Conservation (phyloP, 2,329 filamentous ascomycete genomes). For the Zymoseptoria ardabiliae region DNA sequence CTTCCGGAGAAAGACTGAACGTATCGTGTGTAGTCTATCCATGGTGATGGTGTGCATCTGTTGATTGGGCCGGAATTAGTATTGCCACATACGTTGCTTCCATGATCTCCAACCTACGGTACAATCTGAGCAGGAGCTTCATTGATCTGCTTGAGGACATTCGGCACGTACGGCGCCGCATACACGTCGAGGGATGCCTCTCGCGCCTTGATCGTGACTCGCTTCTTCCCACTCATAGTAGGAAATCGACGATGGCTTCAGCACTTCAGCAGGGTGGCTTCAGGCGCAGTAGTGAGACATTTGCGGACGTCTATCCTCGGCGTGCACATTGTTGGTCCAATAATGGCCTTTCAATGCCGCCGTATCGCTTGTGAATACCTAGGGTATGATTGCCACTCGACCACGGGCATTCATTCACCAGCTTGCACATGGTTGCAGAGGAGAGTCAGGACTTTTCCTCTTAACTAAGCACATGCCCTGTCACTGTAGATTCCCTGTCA, state of each 20-base stretch:
- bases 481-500: background rate
- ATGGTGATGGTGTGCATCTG: constrained; percentile 3
- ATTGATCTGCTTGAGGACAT: constrained; percentile 11
- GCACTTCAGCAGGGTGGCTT: background rate
- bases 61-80: background rate
- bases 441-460: background rate
- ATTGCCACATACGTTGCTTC: background rate
- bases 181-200: constrained; percentile 16
- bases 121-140: constrained; percentile 7
- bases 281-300: background rate
- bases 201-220: background rate
- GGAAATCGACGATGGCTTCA: background rate
- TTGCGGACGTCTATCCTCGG: too few species aligned
- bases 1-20: constrained; percentile 9
- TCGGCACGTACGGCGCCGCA: constrained; percentile 19
- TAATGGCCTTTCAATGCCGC: background rate
- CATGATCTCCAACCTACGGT: background rate
- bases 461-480: background rate
- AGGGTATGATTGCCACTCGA: background rate
- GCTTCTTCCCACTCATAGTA: background rate
- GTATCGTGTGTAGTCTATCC: constrained; percentile 10
- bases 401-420: background rate
- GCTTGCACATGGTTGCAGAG: background rate
- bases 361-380: background rate
- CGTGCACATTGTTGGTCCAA: background rate